These are phyloP conservation scores for Cladosporium velox DNA, from an alignment of 2,329 filamentous ascomycete genomes.

Conservation along the genomic window DNA sequence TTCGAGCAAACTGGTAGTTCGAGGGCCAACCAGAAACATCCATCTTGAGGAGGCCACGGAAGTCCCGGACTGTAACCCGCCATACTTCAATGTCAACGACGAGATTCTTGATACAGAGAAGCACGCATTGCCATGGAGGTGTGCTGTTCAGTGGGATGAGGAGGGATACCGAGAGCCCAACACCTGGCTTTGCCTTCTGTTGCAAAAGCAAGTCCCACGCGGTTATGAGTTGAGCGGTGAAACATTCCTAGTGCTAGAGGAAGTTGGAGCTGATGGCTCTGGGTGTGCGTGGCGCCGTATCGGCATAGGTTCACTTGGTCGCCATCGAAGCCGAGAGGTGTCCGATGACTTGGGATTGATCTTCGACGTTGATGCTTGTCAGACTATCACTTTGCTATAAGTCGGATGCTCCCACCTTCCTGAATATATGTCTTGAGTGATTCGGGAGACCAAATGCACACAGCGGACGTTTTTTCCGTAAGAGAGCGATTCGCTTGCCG, in stretches of 20 bases:
- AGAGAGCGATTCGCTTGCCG: no score
- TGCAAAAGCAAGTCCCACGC: neutral
- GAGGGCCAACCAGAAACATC: neutral
- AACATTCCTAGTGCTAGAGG: neutral
- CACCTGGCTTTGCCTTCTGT: neutral
- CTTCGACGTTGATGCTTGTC: neutral
- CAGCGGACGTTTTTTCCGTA: no score
- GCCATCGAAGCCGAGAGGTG: neutral
- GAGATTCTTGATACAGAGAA: neutral
- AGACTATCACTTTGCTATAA: neutral
- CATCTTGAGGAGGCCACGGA: neutral
- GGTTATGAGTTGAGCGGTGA: neutral
- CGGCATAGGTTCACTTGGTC: neutral
- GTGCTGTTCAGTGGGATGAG: neutral
- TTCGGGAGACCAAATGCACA: no score
- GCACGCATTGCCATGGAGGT: neutral
- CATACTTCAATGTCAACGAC: neutral
- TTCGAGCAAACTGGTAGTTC: neutral
- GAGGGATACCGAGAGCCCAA: neutral
- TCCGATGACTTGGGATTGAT: neutral
- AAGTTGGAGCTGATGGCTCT: neutral
- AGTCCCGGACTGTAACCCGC: neutral
- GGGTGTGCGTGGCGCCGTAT: neutral
- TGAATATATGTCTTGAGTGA: no score
- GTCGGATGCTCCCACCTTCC: no score